A percentile compares a stretch with the other conserved stretches of the same genome.
Evolutionary conservation across 257 asterid genomes (phyloP).

Genomic region (Vinca minor): DNA sequence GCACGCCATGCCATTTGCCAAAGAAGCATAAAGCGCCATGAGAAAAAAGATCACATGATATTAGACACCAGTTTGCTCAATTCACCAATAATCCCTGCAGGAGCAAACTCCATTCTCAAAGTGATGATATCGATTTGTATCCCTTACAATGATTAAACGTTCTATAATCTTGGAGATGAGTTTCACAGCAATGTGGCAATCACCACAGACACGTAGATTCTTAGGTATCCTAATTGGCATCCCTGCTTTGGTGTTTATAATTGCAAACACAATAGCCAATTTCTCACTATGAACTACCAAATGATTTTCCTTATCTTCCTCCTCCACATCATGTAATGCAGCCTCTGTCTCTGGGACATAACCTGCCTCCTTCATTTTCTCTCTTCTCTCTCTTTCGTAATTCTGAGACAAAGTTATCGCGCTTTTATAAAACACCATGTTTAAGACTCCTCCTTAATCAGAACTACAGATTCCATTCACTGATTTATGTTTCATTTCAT

Average conservation of each 20-base stretch:
- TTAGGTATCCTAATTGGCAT: constrained; percentile 52
- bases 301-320: constrained; percentile 86
- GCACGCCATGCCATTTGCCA: constrained; percentile 20
- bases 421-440: constrained; percentile 15
- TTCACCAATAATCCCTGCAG: no score
- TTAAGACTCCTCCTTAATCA: no score
- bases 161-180: no score
- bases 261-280: constrained; percentile 70
- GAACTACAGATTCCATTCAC: no score
- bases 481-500: no score
- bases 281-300: constrained; percentile 79
- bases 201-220: no score
- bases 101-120: no score
- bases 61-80: no score
- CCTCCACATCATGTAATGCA: constrained; percentile 87
- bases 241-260: constrained; percentile 50
- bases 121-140: no score
- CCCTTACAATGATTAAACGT: no score
- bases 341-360: constrained; percentile 61
- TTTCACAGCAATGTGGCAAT: no score
- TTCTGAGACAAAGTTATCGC: no score
- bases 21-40: constrained; percentile 11
- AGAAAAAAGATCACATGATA: neutral
- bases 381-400: constrained; percentile 73
- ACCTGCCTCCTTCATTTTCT: constrained; percentile 84